Evolutionary conservation across 192 early-diverging fungal genomes (phyloP).

Genomic region (Umbelopsis vinacea): DNA sequence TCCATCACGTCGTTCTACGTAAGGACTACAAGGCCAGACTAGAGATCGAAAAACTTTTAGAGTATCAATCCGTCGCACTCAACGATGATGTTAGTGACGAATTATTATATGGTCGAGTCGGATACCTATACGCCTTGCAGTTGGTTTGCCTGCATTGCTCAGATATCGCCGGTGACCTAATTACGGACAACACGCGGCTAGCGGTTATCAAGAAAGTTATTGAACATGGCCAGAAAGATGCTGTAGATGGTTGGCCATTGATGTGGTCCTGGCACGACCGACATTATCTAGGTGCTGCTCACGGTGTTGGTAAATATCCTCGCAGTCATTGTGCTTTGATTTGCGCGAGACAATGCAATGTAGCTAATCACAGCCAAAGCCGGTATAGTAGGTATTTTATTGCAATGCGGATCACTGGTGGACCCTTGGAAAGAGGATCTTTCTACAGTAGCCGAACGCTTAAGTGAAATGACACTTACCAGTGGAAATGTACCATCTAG

Average conservation of each 20-base stretch:
- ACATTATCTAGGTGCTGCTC: conserved; percentile 7
- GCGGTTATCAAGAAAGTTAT: neutral
- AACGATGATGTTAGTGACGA: neutral
- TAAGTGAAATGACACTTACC: neutral
- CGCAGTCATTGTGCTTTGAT: neutral
- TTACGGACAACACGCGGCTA: neutral
- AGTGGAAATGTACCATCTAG: neutral
- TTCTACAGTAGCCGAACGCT: neutral
- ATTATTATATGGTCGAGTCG: conserved; percentile 12
- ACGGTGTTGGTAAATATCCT: neutral
- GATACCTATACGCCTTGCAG: conserved; percentile 7
- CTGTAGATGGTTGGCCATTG: neutral
- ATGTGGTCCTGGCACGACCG: conserved; percentile 7
- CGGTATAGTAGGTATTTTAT: neutral
- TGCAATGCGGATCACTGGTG: conserved; percentile 10
- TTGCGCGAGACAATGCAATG: neutral
- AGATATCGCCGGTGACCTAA: neutral
- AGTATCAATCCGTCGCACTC: neutral
- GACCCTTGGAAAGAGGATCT: conserved; percentile 9
- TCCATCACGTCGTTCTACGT: neutral
- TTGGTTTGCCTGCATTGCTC: neutral
- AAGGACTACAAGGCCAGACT: conserved; percentile 18
- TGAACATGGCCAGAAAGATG: conserved; percentile 2
- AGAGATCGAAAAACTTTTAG: neutral
- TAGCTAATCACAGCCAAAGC: neutral